Conservation (phyloP, 352 stramenopile species). For the Globisporangium paddicum region DNA sequence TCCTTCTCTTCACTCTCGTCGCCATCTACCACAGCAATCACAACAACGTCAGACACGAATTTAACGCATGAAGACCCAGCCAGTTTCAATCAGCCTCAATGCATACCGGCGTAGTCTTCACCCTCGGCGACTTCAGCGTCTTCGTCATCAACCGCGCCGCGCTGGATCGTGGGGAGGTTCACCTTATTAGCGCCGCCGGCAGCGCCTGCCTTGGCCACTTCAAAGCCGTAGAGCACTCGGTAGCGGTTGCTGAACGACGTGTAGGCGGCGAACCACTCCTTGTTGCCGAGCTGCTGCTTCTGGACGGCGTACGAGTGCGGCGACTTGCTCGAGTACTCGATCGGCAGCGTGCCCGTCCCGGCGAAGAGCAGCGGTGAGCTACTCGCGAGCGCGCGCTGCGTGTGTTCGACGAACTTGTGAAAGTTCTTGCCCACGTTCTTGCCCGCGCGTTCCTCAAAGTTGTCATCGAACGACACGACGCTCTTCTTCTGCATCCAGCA, state of each 20-base stretch:
- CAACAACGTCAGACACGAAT: background rate
- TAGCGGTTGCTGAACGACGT: conserved; percentile 64
- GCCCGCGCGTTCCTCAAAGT: conserved; percentile 70
- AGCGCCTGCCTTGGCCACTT: conserved; percentile 1
- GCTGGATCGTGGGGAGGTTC: background rate
- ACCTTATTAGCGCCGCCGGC: conserved; percentile 1
- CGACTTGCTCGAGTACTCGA: conserved; percentile 79
- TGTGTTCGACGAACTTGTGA: conserved; percentile 60
- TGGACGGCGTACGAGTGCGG: conserved; percentile 38
- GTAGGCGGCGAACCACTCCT: conserved; percentile 69
- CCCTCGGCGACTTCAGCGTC: conserved; percentile 9
- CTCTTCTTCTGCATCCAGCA: conserved; percentile 87
- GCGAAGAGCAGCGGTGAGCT: conserved; percentile 66
- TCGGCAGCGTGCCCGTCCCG: conserved; percentile 55
- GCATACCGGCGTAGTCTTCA: conserved; percentile 14
- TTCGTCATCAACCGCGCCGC: conserved; percentile 5
- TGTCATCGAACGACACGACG: conserved; percentile 61
- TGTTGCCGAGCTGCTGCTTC: conserved; percentile 35
- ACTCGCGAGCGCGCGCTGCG: conserved; percentile 63
- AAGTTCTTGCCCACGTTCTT: conserved; percentile 84
- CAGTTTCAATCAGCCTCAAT: background rate
- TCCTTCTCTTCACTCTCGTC: conserved; percentile 36
- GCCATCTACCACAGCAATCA: conserved; percentile 9
- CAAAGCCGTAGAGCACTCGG: conserved; percentile 41
- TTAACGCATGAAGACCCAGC: background rate